Percentiles rank a stretch among this genome's conserved stretches.
These are phyloP conservation scores for Ogataea polymorpha DNA, from an alignment of 805 yeast species.

Conservation along the genomic window DNA sequence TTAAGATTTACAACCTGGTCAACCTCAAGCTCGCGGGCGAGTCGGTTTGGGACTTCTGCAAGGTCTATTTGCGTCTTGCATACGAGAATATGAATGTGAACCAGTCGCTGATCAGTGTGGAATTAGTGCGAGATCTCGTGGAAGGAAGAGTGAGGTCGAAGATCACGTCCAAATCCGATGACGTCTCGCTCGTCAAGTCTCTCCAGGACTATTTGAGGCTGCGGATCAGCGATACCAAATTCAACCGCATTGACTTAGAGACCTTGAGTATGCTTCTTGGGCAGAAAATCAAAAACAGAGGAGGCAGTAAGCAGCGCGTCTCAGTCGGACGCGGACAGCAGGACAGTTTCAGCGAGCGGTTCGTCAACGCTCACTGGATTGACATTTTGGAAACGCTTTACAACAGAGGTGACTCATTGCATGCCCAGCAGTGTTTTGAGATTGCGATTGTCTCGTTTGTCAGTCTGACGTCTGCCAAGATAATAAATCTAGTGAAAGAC, in stretches of 20 bases:
- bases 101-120: slow-evolving; percentile 30
- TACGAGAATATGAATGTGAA: slow-evolving; percentile 26
- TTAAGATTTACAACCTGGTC: slow-evolving; percentile 51
- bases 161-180: slow-evolving; percentile 48
- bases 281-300: slow-evolving; percentile 23
- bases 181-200: slow-evolving; percentile 40
- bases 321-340: not conserved
- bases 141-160: slow-evolving; percentile 52
- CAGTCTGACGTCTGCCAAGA: slow-evolving; percentile 42
- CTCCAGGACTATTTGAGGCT: slow-evolving; percentile 53
- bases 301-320: slow-evolving; percentile 4
- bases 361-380: slow-evolving; percentile 56
- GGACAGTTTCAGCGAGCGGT: slow-evolving; percentile 24
- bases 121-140: slow-evolving; percentile 48
- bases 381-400: slow-evolving; percentile 56
- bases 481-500: slow-evolving; percentile 40
- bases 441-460: slow-evolving; percentile 51
- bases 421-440: slow-evolving; percentile 43
- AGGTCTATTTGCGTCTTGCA: slow-evolving; percentile 45
- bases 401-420: slow-evolving; percentile 53
- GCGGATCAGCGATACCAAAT: slow-evolving; percentile 45
- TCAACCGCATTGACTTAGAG: slow-evolving; percentile 43
- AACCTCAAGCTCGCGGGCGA: slow-evolving; percentile 58
- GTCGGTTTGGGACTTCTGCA: slow-evolving; percentile 61
- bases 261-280: slow-evolving; percentile 47